phyloP scores from a whole-genome alignment of 805 yeast species.

The Isabelozyma gotoi region DNA sequence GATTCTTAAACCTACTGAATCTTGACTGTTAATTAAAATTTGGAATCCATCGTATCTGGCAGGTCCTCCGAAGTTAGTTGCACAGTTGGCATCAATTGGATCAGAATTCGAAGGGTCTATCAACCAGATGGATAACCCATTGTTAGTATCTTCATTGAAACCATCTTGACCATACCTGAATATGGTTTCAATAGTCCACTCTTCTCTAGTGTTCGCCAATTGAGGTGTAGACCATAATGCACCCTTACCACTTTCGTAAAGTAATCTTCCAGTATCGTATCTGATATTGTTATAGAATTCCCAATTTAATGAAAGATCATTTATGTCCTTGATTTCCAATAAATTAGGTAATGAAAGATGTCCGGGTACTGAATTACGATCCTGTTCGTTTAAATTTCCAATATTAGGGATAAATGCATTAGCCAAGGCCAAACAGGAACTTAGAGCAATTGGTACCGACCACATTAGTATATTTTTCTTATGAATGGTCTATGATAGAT shows the following conservation, averaged over 20 bases:
- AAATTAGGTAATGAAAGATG: constrained; percentile 36
- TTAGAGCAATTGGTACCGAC: neutral
- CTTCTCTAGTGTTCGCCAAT: constrained; percentile 18
- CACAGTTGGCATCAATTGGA: constrained; percentile 12
- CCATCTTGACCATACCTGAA: constrained; percentile 57
- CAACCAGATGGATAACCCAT: constrained; percentile 63
- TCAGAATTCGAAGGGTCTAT: constrained; percentile 27
- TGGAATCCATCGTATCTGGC: constrained; percentile 61
- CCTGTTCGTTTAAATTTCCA: neutral
- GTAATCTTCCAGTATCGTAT: constrained; percentile 74
- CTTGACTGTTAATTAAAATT: constrained; percentile 50
- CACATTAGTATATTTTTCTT: neutral
- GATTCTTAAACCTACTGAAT: constrained; percentile 55
- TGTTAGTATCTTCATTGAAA: constrained; percentile 17
- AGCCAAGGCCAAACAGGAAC: neutral
- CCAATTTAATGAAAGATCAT: constrained; percentile 31
- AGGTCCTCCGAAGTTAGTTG: constrained; percentile 54
- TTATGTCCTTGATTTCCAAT: constrained; percentile 19
- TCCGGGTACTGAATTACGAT: constrained; percentile 10
- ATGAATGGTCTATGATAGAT: too few relatives aligned
- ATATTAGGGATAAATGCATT: neutral
- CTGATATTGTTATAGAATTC: constrained; percentile 62
- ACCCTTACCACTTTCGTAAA: constrained; percentile 18
- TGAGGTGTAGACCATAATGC: constrained; percentile 18
- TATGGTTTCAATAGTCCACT: constrained; percentile 61